phyloP scores from a whole-genome alignment of 129 eudicot species.

The Lactuca sativa region DNA sequence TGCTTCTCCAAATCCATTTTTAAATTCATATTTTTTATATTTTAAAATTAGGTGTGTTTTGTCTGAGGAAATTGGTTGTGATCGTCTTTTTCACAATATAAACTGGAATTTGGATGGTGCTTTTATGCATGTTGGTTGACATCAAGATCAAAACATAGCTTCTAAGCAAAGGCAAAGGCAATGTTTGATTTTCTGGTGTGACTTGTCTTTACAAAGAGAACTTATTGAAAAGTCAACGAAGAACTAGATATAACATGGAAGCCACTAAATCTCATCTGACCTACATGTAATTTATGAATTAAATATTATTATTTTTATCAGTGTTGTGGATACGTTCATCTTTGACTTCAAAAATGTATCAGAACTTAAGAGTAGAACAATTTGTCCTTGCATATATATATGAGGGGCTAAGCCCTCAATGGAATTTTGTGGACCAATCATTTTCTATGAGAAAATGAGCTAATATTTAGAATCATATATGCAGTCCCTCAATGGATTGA shows the following conservation, averaged over 20 bases:
- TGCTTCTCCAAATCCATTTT: not conserved
- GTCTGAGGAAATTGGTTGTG: conserved; percentile 10
- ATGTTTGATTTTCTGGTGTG: not conserved
- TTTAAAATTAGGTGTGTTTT: not conserved
- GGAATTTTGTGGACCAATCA: too few relatives aligned
- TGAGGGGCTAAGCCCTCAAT: not conserved
- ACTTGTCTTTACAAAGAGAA: conserved; percentile 10
- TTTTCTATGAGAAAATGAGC: too few relatives aligned
- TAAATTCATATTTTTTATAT: not conserved
- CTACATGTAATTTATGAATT: conserved; percentile 19
- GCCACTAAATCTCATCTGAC: not conserved
- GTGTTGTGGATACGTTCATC: conserved; percentile 19
- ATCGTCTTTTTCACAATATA: not conserved
- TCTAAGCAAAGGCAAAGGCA: conserved; percentile 9
- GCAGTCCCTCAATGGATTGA: too few relatives aligned
- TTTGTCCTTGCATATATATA: conserved; percentile 14
- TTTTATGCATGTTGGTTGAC: conserved; percentile 13
- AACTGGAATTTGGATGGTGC: not conserved
- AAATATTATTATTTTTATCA: conserved; percentile 12
- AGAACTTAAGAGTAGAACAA: not conserved
- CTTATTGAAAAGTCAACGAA: not conserved
- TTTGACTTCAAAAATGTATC: conserved; percentile 5
- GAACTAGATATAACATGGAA: conserved; percentile 4
- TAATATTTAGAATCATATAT: too few relatives aligned
- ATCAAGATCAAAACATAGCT: not conserved